Percentiles rank a stretch among this genome's conserved stretches.
phyloP scores from a whole-genome alignment of 108 stramenopile genomes.

The Nitzschia palea region DNA sequence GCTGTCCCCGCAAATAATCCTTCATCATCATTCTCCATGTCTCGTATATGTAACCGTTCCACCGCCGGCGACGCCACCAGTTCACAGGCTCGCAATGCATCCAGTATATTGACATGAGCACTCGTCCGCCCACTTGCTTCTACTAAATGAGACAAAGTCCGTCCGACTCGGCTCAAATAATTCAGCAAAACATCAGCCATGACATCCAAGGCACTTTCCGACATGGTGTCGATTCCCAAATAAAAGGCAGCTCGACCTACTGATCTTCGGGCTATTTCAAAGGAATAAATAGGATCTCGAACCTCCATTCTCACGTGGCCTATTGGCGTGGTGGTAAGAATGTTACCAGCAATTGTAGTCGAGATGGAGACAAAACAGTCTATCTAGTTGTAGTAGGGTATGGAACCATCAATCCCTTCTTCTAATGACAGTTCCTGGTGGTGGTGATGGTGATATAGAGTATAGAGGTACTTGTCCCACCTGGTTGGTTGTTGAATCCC shows the following conservation, averaged over 20 bases:
- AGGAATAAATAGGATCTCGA: constrained; percentile 52
- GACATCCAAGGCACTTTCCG: constrained; percentile 63
- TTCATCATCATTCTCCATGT: constrained; percentile 14
- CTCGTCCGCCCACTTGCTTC: constrained; percentile 75
- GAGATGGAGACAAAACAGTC: too few relatives aligned
- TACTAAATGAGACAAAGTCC: constrained; percentile 54
- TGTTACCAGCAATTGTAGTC: too few relatives aligned
- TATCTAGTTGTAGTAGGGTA: too few relatives aligned
- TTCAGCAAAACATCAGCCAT: constrained; percentile 63
- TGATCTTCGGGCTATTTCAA: constrained; percentile 64
- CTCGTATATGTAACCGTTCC: constrained; percentile 28
- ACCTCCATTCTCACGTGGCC: constrained; percentile 31
- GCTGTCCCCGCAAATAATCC: neutral
- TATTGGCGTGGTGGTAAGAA: too few relatives aligned
- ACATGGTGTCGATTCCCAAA: constrained; percentile 75
- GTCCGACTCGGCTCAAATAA: constrained; percentile 64
- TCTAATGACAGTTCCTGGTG: too few relatives aligned
- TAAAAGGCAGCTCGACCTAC: constrained; percentile 83
- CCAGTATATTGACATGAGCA: constrained; percentile 77
- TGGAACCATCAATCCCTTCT: too few relatives aligned
- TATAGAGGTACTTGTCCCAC: too few relatives aligned
- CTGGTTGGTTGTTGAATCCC: too few relatives aligned
- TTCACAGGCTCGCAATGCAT: constrained; percentile 72
- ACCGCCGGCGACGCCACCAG: constrained; percentile 62
- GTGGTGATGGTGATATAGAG: too few relatives aligned